These are phyloP conservation scores for Aspergillus pseudonomiae DNA, from an alignment of 2,329 filamentous ascomycete genomes.

Conservation along the genomic window DNA sequence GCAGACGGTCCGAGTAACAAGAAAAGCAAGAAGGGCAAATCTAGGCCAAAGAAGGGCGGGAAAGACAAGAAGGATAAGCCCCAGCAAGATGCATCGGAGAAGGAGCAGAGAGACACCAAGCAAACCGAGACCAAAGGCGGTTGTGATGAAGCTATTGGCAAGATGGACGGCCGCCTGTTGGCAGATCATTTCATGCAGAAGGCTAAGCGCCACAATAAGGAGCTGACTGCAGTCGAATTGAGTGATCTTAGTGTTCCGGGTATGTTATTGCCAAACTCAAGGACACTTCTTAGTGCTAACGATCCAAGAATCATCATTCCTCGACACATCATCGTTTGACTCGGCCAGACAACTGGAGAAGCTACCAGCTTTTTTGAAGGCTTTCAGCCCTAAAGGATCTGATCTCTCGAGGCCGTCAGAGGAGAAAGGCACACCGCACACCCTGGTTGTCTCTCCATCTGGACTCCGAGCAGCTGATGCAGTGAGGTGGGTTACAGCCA, in stretches of 20 bases:
- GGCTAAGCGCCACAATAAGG: slow-evolving; percentile 74
- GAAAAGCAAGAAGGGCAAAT: slow-evolving; percentile 29
- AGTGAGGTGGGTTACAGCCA: slow-evolving; percentile 58
- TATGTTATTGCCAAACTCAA: slow-evolving; percentile 42
- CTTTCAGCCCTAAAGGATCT: slow-evolving; percentile 56
- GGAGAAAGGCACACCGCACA: slow-evolving; percentile 76
- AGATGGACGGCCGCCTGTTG: slow-evolving; percentile 80
- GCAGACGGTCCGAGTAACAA: slow-evolving; percentile 37
- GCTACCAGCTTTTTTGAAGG: slow-evolving; percentile 77
- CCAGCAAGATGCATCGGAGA: slow-evolving; percentile 26
- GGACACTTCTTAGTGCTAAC: slow-evolving; percentile 9
- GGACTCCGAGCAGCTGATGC: slow-evolving; percentile 86
- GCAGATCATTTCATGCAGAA: slow-evolving; percentile 84
- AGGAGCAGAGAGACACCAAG: slow-evolving; percentile 32
- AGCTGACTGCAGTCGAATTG: slow-evolving; percentile 81
- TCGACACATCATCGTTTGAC: slow-evolving; percentile 76
- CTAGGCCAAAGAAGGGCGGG: slow-evolving; percentile 55
- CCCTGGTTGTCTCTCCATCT: slow-evolving; percentile 81
- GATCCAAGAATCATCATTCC: slow-evolving; percentile 68
- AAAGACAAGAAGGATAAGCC: slow-evolving; percentile 30
- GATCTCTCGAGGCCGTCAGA: slow-evolving; percentile 67
- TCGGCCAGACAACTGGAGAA: slow-evolving; percentile 69
- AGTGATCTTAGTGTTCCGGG: slow-evolving; percentile 80
- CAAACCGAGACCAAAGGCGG: slow-evolving; percentile 66
- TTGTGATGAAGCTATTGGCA: slow-evolving; percentile 77